Conservation (phyloP, 345 rosid species). For the Nasturtium officinale region DNA sequence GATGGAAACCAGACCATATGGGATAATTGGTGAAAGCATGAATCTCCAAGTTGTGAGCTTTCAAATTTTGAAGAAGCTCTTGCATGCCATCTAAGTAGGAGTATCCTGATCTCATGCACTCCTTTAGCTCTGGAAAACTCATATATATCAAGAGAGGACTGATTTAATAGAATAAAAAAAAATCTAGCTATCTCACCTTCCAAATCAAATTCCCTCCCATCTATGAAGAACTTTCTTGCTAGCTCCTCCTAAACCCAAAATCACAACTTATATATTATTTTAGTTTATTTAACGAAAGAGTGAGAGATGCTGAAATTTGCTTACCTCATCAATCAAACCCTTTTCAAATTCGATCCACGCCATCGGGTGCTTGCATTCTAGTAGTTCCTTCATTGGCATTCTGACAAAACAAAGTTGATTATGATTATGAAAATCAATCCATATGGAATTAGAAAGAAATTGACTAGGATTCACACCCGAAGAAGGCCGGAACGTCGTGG, state of each 20-base stretch:
- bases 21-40: constrained; percentile 96
- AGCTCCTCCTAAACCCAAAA: constrained; percentile 61
- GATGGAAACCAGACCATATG: constrained; percentile 55
- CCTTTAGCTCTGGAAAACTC: constrained; percentile 64
- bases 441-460: background rate
- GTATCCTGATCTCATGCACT: constrained; percentile 71
- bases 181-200: constrained; percentile 56
- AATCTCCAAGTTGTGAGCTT: constrained; percentile 66
- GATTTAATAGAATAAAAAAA: background rate
- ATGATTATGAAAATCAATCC: background rate
- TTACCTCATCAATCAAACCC: constrained; percentile 84
- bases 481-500: constrained; percentile 81
- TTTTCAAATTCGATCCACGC: constrained; percentile 90
- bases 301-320: background rate
- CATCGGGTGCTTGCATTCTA: constrained; percentile 82
- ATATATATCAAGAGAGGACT: background rate
- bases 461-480: constrained; percentile 48
- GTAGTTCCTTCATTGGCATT: constrained; percentile 73
- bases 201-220: constrained; percentile 77
- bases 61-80: constrained; percentile 62
- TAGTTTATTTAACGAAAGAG: background rate
- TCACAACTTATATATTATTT: background rate
- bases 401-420: constrained; percentile 41
- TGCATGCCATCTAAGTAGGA: constrained; percentile 76
- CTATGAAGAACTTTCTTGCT: constrained; percentile 76